These are phyloP conservation scores for Metschnikowia similis DNA, from an alignment of 805 yeast genomes.

Conservation along the genomic window DNA sequence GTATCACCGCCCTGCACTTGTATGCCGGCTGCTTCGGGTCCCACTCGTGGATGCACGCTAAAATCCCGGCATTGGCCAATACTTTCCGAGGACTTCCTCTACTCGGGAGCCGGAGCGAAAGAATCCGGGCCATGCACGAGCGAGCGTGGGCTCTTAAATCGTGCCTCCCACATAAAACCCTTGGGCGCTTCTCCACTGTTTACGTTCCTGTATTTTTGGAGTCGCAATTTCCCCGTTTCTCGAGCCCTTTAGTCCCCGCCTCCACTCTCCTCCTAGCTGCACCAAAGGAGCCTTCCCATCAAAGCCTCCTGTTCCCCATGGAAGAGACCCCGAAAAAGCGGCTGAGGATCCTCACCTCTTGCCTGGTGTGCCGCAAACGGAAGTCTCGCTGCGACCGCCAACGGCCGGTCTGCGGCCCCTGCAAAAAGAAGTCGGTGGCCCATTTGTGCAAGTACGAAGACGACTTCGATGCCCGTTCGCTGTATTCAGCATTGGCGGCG, in stretches of 20 bases:
- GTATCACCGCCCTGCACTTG: not conserved
- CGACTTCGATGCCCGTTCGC: slow-evolving; percentile 1
- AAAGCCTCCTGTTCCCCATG: not conserved
- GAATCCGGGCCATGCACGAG: not conserved
- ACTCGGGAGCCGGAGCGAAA: too few relatives aligned
- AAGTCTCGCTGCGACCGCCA: slow-evolving; percentile 41
- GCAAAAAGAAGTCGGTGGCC: slow-evolving; percentile 40
- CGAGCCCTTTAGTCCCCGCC: not conserved
- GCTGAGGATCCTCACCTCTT: slow-evolving; percentile 39
- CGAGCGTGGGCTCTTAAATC: not conserved
- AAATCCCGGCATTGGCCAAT: not conserved
- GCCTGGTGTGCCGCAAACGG: slow-evolving; percentile 42
- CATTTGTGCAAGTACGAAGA: slow-evolving; percentile 39
- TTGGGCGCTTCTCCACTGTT: not conserved
- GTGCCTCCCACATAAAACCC: not conserved
- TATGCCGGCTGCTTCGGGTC: not conserved
- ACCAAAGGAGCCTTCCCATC: not conserved
- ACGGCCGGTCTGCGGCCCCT: slow-evolving; percentile 41
- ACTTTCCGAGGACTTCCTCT: not conserved
- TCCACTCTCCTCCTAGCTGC: not conserved
- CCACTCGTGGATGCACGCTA: not conserved
- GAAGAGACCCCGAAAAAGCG: slow-evolving; percentile 24
- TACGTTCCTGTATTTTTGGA: not conserved
- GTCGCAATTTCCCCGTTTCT: slow-evolving; percentile 1
- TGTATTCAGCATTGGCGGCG: not conserved